A percentile compares a stretch with the other conserved stretches of the same genome.
Evolutionary conservation across 1,139 yeast species (phyloP).

Genomic region (Candida smagusa): DNA sequence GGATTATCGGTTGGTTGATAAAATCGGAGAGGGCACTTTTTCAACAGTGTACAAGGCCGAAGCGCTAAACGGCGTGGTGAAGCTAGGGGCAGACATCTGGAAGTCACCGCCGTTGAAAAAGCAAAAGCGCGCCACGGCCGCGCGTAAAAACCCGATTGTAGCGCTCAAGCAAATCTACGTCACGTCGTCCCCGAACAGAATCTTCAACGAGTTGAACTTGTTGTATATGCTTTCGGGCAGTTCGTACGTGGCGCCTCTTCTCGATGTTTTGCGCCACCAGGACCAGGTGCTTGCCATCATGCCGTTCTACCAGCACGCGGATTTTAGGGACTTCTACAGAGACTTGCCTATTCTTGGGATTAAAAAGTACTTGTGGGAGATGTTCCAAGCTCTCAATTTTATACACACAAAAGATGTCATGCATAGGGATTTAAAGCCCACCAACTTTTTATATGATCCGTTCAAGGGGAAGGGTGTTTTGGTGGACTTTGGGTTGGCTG

Average conservation of each 20-base stretch:
- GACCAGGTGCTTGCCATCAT: slow-evolving; percentile 92
- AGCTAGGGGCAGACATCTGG: slow-evolving; percentile 42
- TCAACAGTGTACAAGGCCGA: slow-evolving; percentile 88
- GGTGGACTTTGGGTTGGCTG: slow-evolving; percentile 93
- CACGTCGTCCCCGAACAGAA: slow-evolving; percentile 90
- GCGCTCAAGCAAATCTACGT: slow-evolving; percentile 93
- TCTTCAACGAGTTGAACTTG: slow-evolving; percentile 79
- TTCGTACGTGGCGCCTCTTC: slow-evolving; percentile 77
- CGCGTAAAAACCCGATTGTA: slow-evolving; percentile 54
- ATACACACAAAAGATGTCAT: slow-evolving; percentile 75
- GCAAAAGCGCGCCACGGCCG: slow-evolving; percentile 10
- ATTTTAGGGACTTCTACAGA: slow-evolving; percentile 82
- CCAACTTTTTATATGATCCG: slow-evolving; percentile 81
- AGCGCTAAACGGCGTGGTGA: slow-evolving; percentile 50
- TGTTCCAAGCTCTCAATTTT: slow-evolving; percentile 70
- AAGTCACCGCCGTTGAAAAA: slow-evolving; percentile 44
- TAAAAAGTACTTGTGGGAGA: slow-evolving; percentile 74
- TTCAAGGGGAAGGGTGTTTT: slow-evolving; percentile 74
- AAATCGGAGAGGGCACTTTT: slow-evolving; percentile 95
- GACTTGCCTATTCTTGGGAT: slow-evolving; percentile 78
- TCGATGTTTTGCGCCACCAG: slow-evolving; percentile 81
- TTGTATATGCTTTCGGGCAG: slow-evolving; percentile 68
- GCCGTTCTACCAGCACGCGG: slow-evolving; percentile 90
- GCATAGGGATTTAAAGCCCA: slow-evolving; percentile 89
- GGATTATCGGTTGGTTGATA: slow-evolving; percentile 67